Base-by-base conservation (phyloP, 2,329 filamentous ascomycete genomes). In the Drechslerella coelobrocha region DNA sequence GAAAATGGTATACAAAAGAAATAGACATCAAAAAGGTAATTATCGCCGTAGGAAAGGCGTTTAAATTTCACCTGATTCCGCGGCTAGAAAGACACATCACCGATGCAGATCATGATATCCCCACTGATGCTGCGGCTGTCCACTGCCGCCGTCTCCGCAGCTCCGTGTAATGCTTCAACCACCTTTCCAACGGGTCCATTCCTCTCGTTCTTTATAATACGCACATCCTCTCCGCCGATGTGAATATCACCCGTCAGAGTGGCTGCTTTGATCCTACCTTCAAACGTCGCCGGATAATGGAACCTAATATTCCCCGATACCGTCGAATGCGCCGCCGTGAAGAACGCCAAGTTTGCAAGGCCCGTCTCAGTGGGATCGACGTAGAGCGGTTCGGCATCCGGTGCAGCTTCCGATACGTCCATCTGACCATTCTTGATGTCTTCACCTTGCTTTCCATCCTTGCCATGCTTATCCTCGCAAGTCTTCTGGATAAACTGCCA, bases 131-230 rank as follows among this genome's bases (percentile, higher is more conserved):
- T 71, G 27, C 50, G 37, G 34, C 59, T 71, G 8, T 71, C 59
- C 17, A 71, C 66, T 7, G 51, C 24, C 34, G 59, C 66, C 12
- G 34, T 19, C 14, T 55, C 41, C 52, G 24, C 45, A 26, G 41
- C 37, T 31, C 66, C 66, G 19, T 71, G 59, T 47, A 71, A 53
- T 17, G 66, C 66, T 59, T 71, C 66, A 48, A 71, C 66, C 19
- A 63, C 9, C 26, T 29, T 54, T 17, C 66, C 66, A 12, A 71
- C 66, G 8, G 66, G 53, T 1, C 66, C 66, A 31, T 71, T 51
- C 17, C 59, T 63, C 27, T 61, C 60, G 37, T 59, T 54, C 29
- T 48, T 34, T 3, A 51, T 34, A 45, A 71, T 60, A 14, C 43
- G 29, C 8, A 71, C 59, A 26, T 55, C 51, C 10, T 63, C 59